These are phyloP conservation scores for Endoconidiophora laricicola DNA, from an alignment of 2,329 filamentous ascomycete species.

Conservation along the genomic window DNA sequence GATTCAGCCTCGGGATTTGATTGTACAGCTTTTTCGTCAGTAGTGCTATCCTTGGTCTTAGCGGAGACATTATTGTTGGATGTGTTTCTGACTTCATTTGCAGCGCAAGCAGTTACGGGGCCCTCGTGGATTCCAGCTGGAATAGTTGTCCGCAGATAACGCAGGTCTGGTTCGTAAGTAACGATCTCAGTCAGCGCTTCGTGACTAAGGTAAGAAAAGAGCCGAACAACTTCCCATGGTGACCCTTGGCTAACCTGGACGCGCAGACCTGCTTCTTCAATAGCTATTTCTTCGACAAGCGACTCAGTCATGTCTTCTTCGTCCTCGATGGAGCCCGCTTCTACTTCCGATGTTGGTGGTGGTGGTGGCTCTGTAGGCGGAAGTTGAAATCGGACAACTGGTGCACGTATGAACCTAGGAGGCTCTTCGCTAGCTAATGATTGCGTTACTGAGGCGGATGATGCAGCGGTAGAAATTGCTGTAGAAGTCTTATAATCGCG, in stretches of 20 bases:
- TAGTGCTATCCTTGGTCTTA: neutral
- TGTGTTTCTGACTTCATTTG: neutral
- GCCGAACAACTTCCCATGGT: slow-evolving; percentile 26
- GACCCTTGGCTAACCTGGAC: slow-evolving; percentile 26
- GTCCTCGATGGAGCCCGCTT: slow-evolving; percentile 16
- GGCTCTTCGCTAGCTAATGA: slow-evolving; percentile 3
- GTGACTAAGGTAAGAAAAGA: slow-evolving; percentile 31
- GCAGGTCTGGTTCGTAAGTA: slow-evolving; percentile 23
- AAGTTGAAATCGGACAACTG: slow-evolving; percentile 23
- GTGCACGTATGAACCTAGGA: slow-evolving; percentile 18
- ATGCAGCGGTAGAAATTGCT: neutral
- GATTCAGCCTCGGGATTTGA: too few species aligned
- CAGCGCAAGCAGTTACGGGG: neutral
- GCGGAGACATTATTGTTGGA: neutral
- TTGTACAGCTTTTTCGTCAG: neutral
- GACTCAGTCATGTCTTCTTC: slow-evolving; percentile 40
- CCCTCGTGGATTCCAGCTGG: neutral
- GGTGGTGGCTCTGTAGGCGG: slow-evolving; percentile 23
- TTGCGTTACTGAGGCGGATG: neutral
- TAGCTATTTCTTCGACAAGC: slow-evolving; percentile 35
- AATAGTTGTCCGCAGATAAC: slow-evolving; percentile 5
- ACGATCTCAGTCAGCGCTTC: slow-evolving; percentile 32
- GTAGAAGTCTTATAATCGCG: neutral
- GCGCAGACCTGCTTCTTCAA: slow-evolving; percentile 32
- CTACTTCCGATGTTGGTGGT: slow-evolving; percentile 1